Conservation (phyloP, 148 eudicot species). For the Dysphania ambrosioides region DNA sequence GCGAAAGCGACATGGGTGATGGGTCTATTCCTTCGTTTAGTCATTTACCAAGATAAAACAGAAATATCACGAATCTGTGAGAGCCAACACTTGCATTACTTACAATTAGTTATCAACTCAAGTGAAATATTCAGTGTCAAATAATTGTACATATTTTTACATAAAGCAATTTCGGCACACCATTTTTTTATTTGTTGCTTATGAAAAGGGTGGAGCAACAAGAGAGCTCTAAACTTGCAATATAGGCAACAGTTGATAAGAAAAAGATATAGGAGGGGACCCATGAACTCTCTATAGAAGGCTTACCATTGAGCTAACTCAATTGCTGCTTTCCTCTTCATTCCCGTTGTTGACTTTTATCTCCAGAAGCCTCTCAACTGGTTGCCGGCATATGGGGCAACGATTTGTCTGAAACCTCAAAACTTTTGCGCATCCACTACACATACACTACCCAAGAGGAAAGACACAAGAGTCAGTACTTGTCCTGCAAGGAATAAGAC, state of each 20-base stretch:
- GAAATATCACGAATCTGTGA: not conserved
- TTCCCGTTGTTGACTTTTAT: constrained; percentile 69
- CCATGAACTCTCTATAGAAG: constrained; percentile 2
- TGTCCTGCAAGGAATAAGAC: no score
- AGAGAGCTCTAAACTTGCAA: constrained; percentile 16
- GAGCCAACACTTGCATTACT: constrained; percentile 18
- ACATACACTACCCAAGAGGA: constrained; percentile 76
- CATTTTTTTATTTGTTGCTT: constrained; percentile 14
- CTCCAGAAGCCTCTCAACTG: constrained; percentile 92
- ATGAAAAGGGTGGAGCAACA: constrained; percentile 15
- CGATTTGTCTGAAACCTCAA: constrained; percentile 90
- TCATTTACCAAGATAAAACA: not conserved
- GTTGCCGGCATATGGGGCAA: constrained; percentile 98
- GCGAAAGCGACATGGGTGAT: no score
- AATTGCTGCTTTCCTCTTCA: constrained; percentile 22
- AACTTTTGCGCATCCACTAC: constrained; percentile 92
- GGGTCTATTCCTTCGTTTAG: no score
- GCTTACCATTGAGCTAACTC: constrained; percentile 1
- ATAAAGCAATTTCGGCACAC: constrained; percentile 6
- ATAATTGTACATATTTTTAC: constrained; percentile 12
- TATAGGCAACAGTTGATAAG: not conserved
- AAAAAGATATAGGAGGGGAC: not conserved
- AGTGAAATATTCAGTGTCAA: not conserved
- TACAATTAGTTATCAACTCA: constrained; percentile 13
- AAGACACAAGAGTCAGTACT: not conserved